A percentile compares a stretch with the other conserved stretches of the same genome.
Evolutionary conservation across 2,329 filamentous ascomycete genomes (phyloP).

Genomic region (Emericellopsis cladophorae): DNA sequence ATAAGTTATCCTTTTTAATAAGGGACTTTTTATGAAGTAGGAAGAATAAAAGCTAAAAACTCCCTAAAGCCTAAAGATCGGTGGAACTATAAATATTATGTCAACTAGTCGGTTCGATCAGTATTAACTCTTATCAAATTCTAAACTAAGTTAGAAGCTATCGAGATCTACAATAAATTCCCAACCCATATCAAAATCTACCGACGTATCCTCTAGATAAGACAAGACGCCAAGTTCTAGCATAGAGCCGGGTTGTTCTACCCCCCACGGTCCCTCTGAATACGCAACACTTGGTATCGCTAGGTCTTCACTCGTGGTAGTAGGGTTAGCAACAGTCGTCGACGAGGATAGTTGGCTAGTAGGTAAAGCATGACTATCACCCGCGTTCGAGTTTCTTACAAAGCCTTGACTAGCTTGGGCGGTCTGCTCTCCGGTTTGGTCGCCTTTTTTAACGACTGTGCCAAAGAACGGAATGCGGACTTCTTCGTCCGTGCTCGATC

Average conservation of each 20-base stretch:
- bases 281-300: constrained; percentile 2
- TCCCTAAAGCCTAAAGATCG: no score
- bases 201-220: constrained; percentile 1
- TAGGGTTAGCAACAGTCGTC: background rate
- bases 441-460: constrained; percentile 4
- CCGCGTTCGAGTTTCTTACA: background rate
- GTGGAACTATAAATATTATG: no score
- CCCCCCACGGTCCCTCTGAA: constrained; percentile 3
- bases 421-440: constrained; percentile 1
- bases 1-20: no score
- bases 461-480: background rate
- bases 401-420: background rate
- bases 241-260: constrained; percentile 1
- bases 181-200: constrained; percentile 3
- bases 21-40: no score
- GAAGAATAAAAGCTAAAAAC: no score
- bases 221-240: constrained; percentile 3
- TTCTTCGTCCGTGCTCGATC: background rate
- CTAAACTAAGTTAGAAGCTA: constrained; percentile 2
- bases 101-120: no score
- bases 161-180: constrained; percentile 4
- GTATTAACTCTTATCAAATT: no score
- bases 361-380: background rate
- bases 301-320: constrained; percentile 1
- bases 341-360: background rate